Percentiles rank a stretch among this genome's conserved stretches.
These are phyloP conservation scores for Ceratobasidium sp. DNA, from an alignment of 1,284 basidiomycete genomes.

Conservation along the genomic window DNA sequence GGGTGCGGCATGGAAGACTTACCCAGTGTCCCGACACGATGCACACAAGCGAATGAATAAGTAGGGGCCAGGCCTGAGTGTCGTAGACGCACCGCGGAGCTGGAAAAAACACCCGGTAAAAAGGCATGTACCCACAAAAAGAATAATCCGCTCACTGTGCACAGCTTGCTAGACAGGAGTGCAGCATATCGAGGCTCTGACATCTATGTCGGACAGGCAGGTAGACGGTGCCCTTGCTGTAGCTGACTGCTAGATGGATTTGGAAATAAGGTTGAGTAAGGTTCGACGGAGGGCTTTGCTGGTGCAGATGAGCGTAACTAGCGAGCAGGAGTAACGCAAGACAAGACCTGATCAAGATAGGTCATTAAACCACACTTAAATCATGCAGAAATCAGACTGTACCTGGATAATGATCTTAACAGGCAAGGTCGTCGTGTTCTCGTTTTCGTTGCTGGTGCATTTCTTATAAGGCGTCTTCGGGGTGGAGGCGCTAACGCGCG, in stretches of 20 bases:
- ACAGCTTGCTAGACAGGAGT: neutral
- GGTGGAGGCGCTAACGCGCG: too few species aligned
- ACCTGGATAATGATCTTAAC: too few species aligned
- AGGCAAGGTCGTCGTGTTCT: too few species aligned
- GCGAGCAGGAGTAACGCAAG: too few species aligned
- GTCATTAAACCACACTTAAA: too few species aligned
- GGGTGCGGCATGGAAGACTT: too few species aligned
- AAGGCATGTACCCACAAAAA: neutral
- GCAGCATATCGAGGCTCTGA: neutral
- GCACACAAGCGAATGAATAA: neutral
- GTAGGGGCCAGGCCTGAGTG: constrained; percentile 1
- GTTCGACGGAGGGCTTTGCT: too few species aligned
- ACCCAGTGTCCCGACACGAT: constrained; percentile 9
- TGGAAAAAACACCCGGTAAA: too few species aligned
- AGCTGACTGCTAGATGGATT: neutral
- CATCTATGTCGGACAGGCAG: neutral
- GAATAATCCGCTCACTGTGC: neutral
- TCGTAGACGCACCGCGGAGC: constrained; percentile 1
- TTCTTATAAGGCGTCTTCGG: too few species aligned
- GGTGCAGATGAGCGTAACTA: neutral
- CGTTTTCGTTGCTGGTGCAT: too few species aligned
- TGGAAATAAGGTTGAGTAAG: neutral
- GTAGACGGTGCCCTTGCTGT: neutral
- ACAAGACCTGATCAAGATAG: too few species aligned
- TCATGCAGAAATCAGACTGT: too few species aligned